Evolutionary conservation across 2,329 filamentous ascomycete genomes (phyloP).

Genomic region (Neofusicoccum kwambonambiense): DNA sequence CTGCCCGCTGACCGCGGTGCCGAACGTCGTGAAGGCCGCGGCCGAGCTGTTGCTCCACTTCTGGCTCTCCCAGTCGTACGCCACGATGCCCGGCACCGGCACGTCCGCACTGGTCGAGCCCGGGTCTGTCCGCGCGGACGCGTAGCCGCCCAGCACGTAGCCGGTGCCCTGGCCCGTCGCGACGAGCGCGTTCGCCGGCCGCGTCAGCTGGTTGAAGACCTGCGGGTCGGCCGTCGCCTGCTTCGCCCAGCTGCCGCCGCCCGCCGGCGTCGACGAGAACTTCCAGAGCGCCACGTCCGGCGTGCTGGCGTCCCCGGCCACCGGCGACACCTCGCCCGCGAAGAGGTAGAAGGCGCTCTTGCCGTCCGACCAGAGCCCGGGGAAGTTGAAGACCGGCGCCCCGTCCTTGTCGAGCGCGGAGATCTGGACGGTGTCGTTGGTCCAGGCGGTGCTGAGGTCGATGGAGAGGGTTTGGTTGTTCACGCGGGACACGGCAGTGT

Average conservation of each 20-base stretch:
- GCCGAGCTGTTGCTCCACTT: not conserved
- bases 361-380: not conserved
- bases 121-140: not conserved
- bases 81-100: not conserved
- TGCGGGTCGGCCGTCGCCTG: not conserved
- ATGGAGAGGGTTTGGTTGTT: conserved; percentile 3
- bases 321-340: not conserved
- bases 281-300: not conserved
- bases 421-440: conserved; percentile 1
- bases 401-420: not conserved
- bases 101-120: not conserved
- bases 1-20: not conserved
- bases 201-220: not conserved
- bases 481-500: not conserved
- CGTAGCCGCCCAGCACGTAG: not conserved
- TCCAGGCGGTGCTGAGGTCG: conserved; percentile 8
- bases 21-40: not conserved
- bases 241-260: not conserved
- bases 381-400: not conserved
- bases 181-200: not conserved
- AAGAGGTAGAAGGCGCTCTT: not conserved
- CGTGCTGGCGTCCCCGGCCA: not conserved
- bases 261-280: not conserved
- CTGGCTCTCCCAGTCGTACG: not conserved
- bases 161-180: not conserved